phyloP scores from a whole-genome alignment of 169 alveolate genomes.

The Plasmodium malariae region DNA sequence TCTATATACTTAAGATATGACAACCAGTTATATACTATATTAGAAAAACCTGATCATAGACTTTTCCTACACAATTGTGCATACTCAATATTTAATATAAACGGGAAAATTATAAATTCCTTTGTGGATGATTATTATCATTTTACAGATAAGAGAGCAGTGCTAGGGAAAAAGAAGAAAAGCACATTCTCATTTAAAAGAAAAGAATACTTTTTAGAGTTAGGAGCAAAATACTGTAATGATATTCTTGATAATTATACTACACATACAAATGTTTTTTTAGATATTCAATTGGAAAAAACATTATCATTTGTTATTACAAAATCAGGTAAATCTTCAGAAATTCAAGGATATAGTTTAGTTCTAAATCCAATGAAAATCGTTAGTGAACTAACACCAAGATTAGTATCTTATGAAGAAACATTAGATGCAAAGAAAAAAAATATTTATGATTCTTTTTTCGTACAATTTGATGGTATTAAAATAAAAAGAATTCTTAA shows the following conservation, averaged over 20 bases:
- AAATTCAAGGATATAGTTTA: constrained; percentile 71
- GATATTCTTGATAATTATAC: constrained; percentile 65
- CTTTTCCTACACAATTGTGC: constrained; percentile 70
- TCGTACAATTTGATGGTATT: constrained; percentile 64
- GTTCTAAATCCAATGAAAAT: constrained; percentile 38
- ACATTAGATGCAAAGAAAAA: background rate
- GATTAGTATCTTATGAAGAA: constrained; percentile 33
- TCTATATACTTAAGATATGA: constrained; percentile 69
- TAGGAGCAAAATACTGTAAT: constrained; percentile 74
- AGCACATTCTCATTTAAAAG: constrained; percentile 39
- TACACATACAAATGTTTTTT: constrained; percentile 33
- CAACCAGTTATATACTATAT: constrained; percentile 52
- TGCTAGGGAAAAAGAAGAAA: constrained; percentile 35
- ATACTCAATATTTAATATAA: constrained; percentile 61
- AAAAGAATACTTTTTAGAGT: constrained; percentile 64
- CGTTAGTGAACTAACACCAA: constrained; percentile 33
- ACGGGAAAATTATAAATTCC: constrained; percentile 44
- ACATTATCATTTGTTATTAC: constrained; percentile 61
- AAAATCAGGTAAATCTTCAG: constrained; percentile 66
- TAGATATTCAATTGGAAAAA: constrained; percentile 69
- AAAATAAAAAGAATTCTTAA: constrained; percentile 43
- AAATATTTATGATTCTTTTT: constrained; percentile 61
- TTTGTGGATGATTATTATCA: constrained; percentile 66
- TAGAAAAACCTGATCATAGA: constrained; percentile 70
- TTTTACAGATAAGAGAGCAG: constrained; percentile 42